phyloP scores from a whole-genome alignment of 768 basidiomycete species.

The Podaxis carcinomalis region DNA sequence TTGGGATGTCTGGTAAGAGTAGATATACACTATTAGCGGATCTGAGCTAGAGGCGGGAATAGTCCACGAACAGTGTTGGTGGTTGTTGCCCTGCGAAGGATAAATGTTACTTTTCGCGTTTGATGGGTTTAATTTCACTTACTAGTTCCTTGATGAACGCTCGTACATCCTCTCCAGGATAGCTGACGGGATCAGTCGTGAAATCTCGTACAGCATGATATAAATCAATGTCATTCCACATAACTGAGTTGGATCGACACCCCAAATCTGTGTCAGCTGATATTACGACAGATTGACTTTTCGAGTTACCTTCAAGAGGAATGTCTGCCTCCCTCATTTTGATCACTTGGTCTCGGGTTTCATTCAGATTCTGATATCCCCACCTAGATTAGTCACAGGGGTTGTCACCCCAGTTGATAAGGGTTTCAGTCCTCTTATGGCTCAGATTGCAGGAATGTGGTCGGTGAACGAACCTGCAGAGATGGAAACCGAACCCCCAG shows the following conservation, averaged over 20 bases:
- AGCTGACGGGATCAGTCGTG: slow-evolving; percentile 61
- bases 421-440: neutral
- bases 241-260: slow-evolving; percentile 33
- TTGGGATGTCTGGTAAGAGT: slow-evolving; percentile 54
- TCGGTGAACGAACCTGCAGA: slow-evolving; percentile 46
- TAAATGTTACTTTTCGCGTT: neutral
- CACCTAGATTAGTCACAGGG: slow-evolving; percentile 24
- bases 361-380: slow-evolving; percentile 45
- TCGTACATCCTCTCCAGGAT: slow-evolving; percentile 49
- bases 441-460: neutral
- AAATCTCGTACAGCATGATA: slow-evolving; percentile 69
- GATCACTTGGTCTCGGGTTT: slow-evolving; percentile 48
- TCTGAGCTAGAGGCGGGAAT: neutral
- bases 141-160: slow-evolving; percentile 56
- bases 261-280: slow-evolving; percentile 5
- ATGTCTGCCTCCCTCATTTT: slow-evolving; percentile 62
- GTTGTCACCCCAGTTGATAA: slow-evolving; percentile 2
- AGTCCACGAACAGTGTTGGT: slow-evolving; percentile 40
- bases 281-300: slow-evolving; percentile 2
- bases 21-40: neutral
- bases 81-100: slow-evolving; percentile 23
- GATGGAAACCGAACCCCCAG: slow-evolving; percentile 79
- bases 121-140: slow-evolving; percentile 17
- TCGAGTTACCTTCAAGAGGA: slow-evolving; percentile 63
- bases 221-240: slow-evolving; percentile 79